Evolutionary conservation across 2,329 filamentous ascomycete species (phyloP).

Genomic region (Elsinoe batatas): DNA sequence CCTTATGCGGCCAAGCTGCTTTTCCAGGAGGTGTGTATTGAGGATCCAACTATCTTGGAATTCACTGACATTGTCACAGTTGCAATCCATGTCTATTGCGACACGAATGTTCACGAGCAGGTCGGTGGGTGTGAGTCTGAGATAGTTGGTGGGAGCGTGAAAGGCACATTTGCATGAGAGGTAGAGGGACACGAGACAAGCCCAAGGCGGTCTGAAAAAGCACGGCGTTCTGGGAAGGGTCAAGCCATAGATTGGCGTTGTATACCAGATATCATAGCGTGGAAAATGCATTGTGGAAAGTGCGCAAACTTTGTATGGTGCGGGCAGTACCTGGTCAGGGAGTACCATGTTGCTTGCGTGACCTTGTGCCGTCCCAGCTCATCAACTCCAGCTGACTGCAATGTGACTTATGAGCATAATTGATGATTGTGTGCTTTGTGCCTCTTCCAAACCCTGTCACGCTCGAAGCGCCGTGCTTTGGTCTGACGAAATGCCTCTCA

Average conservation of each 20-base stretch:
- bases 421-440: no score
- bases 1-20: conserved; percentile 95
- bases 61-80: background rate
- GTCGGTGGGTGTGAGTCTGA: background rate
- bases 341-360: no score
- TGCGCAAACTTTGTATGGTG: no score
- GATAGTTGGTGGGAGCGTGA: background rate
- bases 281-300: background rate
- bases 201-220: background rate
- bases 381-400: no score
- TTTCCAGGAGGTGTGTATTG: conserved; percentile 63
- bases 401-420: no score
- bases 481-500: background rate
- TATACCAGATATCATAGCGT: conserved; percentile 1
- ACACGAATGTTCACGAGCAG: conserved; percentile 5
- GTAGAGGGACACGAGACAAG: background rate
- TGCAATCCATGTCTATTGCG: background rate
- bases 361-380: no score
- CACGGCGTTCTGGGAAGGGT: background rate
- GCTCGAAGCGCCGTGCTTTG: conserved; percentile 5
- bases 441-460: background rate
- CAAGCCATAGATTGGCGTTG: background rate
- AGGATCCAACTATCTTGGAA: background rate
- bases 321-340: no score
- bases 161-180: background rate